These are phyloP conservation scores for Phytophthora palmivora DNA, from an alignment of 352 stramenopile species.

Conservation along the genomic window DNA sequence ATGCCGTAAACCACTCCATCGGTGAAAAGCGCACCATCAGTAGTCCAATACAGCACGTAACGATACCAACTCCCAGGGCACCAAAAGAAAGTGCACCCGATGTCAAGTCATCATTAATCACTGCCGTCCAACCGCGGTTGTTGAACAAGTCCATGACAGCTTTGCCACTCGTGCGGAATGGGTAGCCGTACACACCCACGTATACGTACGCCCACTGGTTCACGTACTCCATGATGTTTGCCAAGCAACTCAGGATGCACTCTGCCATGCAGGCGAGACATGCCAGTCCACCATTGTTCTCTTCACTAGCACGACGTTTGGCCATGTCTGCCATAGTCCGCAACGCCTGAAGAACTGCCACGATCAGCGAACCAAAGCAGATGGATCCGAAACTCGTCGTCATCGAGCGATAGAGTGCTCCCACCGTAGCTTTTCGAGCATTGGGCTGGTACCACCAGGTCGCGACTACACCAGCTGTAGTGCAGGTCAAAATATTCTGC, in stretches of 20 bases:
- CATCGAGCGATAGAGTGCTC: conserved; percentile 81
- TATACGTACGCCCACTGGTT: conserved; percentile 93
- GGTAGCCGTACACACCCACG: conserved; percentile 90
- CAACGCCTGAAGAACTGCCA: conserved; percentile 85
- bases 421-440: conserved; percentile 59
- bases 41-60: conserved; percentile 67
- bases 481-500: conserved; percentile 87
- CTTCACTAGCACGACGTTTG: conserved; percentile 71
- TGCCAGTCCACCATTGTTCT: conserved; percentile 78
- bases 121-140: conserved; percentile 86
- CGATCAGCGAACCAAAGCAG: conserved; percentile 88
- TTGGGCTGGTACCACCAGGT: conserved; percentile 88
- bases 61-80: conserved; percentile 77
- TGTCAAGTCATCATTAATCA: conserved; percentile 92
- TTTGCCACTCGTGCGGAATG: conserved; percentile 87
- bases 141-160: conserved; percentile 90
- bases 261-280: conserved; percentile 89
- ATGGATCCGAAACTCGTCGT: conserved; percentile 85
- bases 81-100: conserved; percentile 86
- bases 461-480: conserved; percentile 77
- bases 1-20: conserved; percentile 57
- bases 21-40: conserved; percentile 77
- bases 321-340: conserved; percentile 75
- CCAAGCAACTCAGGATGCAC: conserved; percentile 88
- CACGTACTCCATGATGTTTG: conserved; percentile 90